Base-by-base conservation (phyloP, 2,329 filamentous ascomycete genomes). In the Westerdykella sp. region DNA sequence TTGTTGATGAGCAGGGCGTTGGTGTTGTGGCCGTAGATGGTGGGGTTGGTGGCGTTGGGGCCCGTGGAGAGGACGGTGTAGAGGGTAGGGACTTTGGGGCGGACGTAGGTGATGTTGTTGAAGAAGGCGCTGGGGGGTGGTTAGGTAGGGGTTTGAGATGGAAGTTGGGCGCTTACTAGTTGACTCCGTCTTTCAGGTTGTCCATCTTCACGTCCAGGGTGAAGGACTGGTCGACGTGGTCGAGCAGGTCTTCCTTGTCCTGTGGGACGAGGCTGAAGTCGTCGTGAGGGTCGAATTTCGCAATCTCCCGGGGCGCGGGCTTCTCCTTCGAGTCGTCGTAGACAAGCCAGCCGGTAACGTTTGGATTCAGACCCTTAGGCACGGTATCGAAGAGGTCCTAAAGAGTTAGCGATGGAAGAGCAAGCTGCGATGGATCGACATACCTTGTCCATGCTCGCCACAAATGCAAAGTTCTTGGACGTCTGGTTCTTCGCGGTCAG, bases 81-180 rank as follows among this genome's bases (percentile, higher is more conserved):
- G 0, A 95, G 73, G 0, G 84, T 81, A 0, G 88, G 89, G 0
- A 94, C 87, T 61, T 87, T 86, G 39, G 85, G 87, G 0, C 69
- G 43, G 3, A 78, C 76, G 63, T 90, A 95, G 23, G 85, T 87
- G 49, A 87, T 79, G 64, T 86, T 82, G 71, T 91, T 90, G 66
- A 75, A 73, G 57, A 73, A 73, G 15, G 72, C 72, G 45, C 66
- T 69, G 23, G 9, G 9, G 9, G 4, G 18, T 21, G 18, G 6
- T 21, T 21, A 21, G 18, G 18, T 5, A 16, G 34, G 39, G 46
- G 45, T 49, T n/a, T 14, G 4, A 40, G 36, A 9, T 28, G 23
- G 3, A 21, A n/a, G n/a, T n/a, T n/a, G 28, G 32, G 9, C 11
- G 59, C 72, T 62, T 63, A 80, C 78, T 87, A 87, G 65, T 72